Base-by-base conservation (phyloP, 2,329 filamentous ascomycete genomes). In the Fusarium subglutinans region DNA sequence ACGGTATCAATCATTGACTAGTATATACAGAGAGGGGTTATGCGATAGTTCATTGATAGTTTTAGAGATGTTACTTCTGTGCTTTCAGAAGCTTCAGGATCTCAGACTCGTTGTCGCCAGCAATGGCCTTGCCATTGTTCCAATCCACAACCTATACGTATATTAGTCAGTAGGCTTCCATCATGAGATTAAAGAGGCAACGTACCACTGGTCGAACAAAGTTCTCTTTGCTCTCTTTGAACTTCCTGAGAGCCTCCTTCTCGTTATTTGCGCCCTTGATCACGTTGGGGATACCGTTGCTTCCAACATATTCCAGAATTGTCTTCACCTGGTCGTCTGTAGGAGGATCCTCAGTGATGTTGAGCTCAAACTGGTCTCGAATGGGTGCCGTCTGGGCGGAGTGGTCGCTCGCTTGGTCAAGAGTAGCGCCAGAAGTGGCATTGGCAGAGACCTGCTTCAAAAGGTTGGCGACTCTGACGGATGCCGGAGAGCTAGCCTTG, bases 41-140 rank as follows among this genome's bases (percentile, higher is more conserved):
- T 68, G 48, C 37, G n/a, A 55, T 61, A 47, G 59, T 70, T 69
- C 68, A 38, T 76, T 71, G 66, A 75, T 63, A 40, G 13, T 66
- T 64, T 54, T 30, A 56, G 54, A 50, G 57, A 43, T 38, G 38
- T 74, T 80, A 81, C 69, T 84, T 85, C 62, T 90, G 81, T 65
- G 89, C 86, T 66, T 90, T 89, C 59, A 98, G 83, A 83, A 98
- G 87, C 83, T 93, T 94, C 80, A 98, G 83, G 70, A 98, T 98
- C 85, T 96, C 93, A 22, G 94, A 97, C 85, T 98, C 92, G 74
- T 93, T 91, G 57, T 93, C 94, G 26, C 94, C 94, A 33, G 90
- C 86, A 84, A 93, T 86, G 53, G 92, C 96, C 82, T 91, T 93
- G 74, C 95, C 96, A 82, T 96, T 95, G 81, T 93, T 94, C 96